Percentiles rank a stretch among this genome's conserved stretches.
Evolutionary conservation across 129 eudicot genomes (phyloP).

Genomic region (Gnaphalium uliginosum): DNA sequence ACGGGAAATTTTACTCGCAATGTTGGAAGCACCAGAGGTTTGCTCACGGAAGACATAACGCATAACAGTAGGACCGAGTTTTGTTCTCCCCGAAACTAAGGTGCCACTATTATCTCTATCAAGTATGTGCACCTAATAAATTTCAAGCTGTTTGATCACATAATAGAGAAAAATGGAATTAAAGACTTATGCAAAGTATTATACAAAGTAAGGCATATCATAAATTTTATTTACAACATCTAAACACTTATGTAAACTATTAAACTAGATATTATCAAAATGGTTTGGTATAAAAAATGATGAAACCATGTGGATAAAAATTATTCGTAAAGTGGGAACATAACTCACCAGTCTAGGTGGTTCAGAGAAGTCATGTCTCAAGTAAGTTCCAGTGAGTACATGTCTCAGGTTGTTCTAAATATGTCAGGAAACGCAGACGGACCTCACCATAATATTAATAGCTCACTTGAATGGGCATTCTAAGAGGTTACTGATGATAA

Average conservation of each 20-base stretch:
- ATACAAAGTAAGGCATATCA: background rate
- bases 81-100: conserved; percentile 94
- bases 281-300: background rate
- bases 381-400: conserved; percentile 78
- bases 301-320: background rate
- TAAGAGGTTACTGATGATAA: conserved; percentile 90
- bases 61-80: conserved; percentile 65
- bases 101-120: conserved; percentile 97
- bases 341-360: conserved; percentile 86
- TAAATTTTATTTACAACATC: background rate
- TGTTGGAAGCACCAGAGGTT: conserved; percentile 57
- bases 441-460: background rate
- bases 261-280: background rate
- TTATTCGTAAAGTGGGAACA: conserved; percentile 27
- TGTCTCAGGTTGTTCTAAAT: conserved; percentile 59
- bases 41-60: conserved; percentile 92
- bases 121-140: conserved; percentile 90
- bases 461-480: conserved; percentile 94
- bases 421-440: background rate
- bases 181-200: too few relatives aligned
- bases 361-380: conserved; percentile 66
- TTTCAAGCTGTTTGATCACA: conserved; percentile 44
- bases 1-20: conserved; percentile 40
- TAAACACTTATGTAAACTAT: too few relatives aligned
- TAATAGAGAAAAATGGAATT: conserved; percentile 33